Evolutionary conservation across 345 rosid species (phyloP).

Genomic region (Salix dunnii): DNA sequence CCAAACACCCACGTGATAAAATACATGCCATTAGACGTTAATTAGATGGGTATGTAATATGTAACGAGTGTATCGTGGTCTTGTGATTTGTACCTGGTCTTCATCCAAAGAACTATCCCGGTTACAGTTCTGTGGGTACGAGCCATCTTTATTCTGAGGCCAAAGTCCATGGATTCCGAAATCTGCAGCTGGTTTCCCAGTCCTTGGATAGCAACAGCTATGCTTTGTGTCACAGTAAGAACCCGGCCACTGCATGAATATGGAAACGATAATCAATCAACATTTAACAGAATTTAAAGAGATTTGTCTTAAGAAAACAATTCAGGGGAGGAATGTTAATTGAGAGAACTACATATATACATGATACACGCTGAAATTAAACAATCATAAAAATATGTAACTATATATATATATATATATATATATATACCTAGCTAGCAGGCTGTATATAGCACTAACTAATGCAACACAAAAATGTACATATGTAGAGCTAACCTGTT

Average conservation of each 20-base stretch:
- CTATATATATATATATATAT: no score
- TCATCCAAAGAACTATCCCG: constrained; percentile 41
- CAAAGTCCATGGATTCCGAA: constrained; percentile 93
- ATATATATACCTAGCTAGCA: background rate
- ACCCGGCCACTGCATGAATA: constrained; percentile 74
- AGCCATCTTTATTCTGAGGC: constrained; percentile 76
- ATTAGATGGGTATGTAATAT: no score
- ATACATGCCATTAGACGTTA: no score
- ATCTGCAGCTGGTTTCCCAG: constrained; percentile 78
- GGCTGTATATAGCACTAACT: no score
- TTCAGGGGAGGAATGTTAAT: background rate
- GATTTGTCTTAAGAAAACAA: background rate
- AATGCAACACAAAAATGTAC: no score
- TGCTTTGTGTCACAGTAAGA: constrained; percentile 65
- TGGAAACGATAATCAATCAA: background rate
- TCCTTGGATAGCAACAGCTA: constrained; percentile 71
- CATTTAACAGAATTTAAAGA: background rate
- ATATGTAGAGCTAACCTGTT: constrained; percentile 37
- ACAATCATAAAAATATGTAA: no score
- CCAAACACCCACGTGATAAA: no score
- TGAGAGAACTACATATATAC: no score
- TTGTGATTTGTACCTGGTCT: constrained; percentile 43
- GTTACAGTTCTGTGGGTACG: constrained; percentile 62
- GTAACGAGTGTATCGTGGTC: no score
- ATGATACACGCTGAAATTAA: no score